A percentile compares a stretch with the other conserved stretches of the same genome.
Evolutionary conservation across 2,329 filamentous ascomycete genomes (phyloP).

Genomic region (Alternaria atra): DNA sequence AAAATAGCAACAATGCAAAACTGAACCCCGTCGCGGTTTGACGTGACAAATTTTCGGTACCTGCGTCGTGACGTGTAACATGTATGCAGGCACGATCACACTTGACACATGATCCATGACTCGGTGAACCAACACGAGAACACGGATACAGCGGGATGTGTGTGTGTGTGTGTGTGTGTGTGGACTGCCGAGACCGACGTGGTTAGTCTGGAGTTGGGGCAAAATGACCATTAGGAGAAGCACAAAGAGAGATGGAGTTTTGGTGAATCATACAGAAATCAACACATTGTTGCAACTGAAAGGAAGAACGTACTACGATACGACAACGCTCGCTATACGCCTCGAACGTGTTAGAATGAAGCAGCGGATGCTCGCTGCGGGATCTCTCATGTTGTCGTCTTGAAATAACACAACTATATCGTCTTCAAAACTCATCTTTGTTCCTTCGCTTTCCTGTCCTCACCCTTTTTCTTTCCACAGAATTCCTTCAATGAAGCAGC

Average conservation of each 20-base stretch:
- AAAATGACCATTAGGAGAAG: too few species aligned
- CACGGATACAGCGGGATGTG: neutral
- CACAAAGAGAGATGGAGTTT: neutral
- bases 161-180: too few species aligned
- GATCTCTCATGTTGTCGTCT: neutral
- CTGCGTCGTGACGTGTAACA: conserved; percentile 2
- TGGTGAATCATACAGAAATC: neutral
- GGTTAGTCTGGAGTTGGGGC: neutral
- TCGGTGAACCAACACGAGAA: neutral
- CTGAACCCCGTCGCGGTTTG: neutral
- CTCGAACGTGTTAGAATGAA: neutral
- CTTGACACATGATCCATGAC: conserved; percentile 2
- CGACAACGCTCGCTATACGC: conserved; percentile 5
- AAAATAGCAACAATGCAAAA: conserved; percentile 2
- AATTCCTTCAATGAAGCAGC: neutral
- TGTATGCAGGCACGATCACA: conserved; percentile 3
- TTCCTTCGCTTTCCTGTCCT: neutral
- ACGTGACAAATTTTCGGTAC: conserved; percentile 2
- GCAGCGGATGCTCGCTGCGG: neutral
- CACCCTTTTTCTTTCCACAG: neutral
- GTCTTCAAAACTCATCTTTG: neutral
- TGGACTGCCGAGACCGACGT: neutral
- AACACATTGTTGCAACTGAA: neutral
- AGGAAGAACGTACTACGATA: neutral
- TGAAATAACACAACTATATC: too few species aligned